Percentiles rank a stretch among this genome's conserved stretches.
These are phyloP conservation scores for Nicotiana sylvestris DNA, from an alignment of 257 asterid genomes.

Conservation along the genomic window DNA sequence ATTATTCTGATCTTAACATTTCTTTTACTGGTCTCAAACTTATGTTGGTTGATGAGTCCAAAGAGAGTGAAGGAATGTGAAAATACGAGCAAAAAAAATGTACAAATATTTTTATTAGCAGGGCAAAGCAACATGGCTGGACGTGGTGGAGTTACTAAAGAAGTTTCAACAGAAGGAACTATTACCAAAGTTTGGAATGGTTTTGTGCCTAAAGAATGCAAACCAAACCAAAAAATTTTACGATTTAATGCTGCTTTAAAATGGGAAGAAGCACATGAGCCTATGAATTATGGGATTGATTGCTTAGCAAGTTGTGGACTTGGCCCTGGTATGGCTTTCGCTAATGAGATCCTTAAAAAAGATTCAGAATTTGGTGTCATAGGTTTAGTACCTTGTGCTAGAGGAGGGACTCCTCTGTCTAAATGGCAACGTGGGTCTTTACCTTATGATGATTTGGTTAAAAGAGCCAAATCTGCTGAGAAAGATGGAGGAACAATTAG, in stretches of 20 bases:
- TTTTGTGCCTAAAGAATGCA: slow-evolving; percentile 23
- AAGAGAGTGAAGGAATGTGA: not conserved
- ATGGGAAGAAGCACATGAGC: slow-evolving; percentile 41
- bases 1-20: slow-evolving; percentile 1
- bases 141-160: slow-evolving; percentile 24
- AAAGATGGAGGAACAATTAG: slow-evolving; percentile 26
- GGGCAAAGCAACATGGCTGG: slow-evolving; percentile 58
- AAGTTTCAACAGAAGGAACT: not conserved
- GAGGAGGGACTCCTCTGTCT: slow-evolving; percentile 28
- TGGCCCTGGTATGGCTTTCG: slow-evolving; percentile 49
- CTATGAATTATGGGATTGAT: slow-evolving; percentile 32
- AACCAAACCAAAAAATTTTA: slow-evolving; percentile 11
- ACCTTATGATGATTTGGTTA: slow-evolving; percentile 19
- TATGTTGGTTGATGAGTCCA: slow-evolving; percentile 8
- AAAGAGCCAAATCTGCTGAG: slow-evolving; percentile 21
- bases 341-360: slow-evolving; percentile 21
- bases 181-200: slow-evolving; percentile 21
- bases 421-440: slow-evolving; percentile 24
- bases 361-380: slow-evolving; percentile 16
- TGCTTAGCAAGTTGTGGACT: slow-evolving; percentile 29
- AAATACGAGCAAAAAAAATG: not conserved
- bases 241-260: slow-evolving; percentile 13
- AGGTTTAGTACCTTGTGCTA: slow-evolving; percentile 45
- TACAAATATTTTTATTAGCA: slow-evolving; percentile 26
- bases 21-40: not conserved